Percentiles rank a stretch among this genome's conserved stretches.
phyloP scores from a whole-genome alignment of 805 yeast genomes.

The Yarrowia keelungensis region DNA sequence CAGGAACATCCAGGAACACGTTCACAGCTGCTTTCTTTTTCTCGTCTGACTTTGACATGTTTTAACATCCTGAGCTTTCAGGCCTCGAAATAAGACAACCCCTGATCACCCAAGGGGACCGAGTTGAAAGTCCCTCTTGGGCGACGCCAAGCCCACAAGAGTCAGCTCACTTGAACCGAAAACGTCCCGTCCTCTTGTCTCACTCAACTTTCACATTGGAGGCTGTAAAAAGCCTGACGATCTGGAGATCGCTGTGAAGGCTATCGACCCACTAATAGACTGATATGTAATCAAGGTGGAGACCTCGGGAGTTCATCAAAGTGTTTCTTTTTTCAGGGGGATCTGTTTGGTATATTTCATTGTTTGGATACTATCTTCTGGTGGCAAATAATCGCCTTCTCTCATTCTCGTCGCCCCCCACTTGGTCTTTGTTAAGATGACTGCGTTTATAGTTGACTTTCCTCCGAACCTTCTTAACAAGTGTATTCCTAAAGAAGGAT shows the following conservation, averaged over 20 bases:
- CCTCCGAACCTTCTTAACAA: background rate
- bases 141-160: slow-evolving; percentile 5
- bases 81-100: slow-evolving; percentile 17
- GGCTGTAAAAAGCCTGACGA: slow-evolving; percentile 17
- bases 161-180: slow-evolving; percentile 13
- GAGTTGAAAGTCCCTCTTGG: background rate
- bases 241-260: slow-evolving; percentile 15
- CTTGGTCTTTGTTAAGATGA: background rate
- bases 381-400: no score
- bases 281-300: background rate
- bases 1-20: slow-evolving; percentile 8
- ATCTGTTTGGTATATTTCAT: no score
- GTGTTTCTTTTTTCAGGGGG: background rate
- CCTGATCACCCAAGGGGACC: slow-evolving; percentile 11
- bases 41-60: background rate
- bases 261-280: background rate
- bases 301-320: background rate
- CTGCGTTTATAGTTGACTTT: background rate
- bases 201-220: slow-evolving; percentile 7
- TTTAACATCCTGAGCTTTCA: slow-evolving; percentile 5
- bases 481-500: background rate
- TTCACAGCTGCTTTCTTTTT: background rate
- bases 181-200: slow-evolving; percentile 22
- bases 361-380: no score
- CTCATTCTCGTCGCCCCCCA: background rate